Percentiles rank a stretch among this genome's conserved stretches.
Conservation (phyloP, 2,329 filamentous ascomycete species). For the Aspergillus latus region DNA sequence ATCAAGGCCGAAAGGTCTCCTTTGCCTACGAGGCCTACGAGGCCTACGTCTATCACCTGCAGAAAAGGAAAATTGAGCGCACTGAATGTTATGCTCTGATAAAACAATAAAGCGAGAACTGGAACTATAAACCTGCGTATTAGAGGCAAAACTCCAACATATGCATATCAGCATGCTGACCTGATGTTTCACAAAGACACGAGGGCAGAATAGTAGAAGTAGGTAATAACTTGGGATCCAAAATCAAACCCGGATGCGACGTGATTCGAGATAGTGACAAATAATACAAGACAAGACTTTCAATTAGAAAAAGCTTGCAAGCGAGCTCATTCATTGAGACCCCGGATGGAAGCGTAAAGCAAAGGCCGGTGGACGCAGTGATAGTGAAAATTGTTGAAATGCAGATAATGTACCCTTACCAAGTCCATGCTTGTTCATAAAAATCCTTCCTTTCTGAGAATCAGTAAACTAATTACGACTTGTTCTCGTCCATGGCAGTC, state of each 20-base stretch:
- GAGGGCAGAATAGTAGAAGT: background rate
- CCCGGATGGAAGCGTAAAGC: background rate
- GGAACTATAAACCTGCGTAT: background rate
- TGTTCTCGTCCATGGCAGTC: constrained; percentile 23
- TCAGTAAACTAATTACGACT: constrained; percentile 15
- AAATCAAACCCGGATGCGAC: constrained; percentile 6
- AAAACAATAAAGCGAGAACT: background rate
- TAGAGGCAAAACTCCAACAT: constrained; percentile 11
- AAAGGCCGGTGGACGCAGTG: background rate
- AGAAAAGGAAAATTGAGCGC: background rate
- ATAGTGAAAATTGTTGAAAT: constrained; percentile 10
- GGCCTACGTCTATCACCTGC: too few relatives aligned
- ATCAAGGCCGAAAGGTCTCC: too few relatives aligned
- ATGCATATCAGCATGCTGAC: constrained; percentile 12
- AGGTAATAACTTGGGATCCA: constrained; percentile 14
- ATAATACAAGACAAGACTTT: constrained; percentile 4
- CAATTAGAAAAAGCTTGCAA: constrained; percentile 17
- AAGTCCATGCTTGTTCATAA: constrained; percentile 10
- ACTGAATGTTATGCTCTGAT: background rate
- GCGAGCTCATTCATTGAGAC: constrained; percentile 5
- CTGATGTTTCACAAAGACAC: constrained; percentile 1
- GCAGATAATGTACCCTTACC: constrained; percentile 15
- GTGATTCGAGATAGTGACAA: background rate
- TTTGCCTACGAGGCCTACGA: too few relatives aligned
- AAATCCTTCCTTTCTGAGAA: constrained; percentile 1